Base-by-base conservation (phyloP, 345 rosid genomes). In the Camelina sativa region DNA sequence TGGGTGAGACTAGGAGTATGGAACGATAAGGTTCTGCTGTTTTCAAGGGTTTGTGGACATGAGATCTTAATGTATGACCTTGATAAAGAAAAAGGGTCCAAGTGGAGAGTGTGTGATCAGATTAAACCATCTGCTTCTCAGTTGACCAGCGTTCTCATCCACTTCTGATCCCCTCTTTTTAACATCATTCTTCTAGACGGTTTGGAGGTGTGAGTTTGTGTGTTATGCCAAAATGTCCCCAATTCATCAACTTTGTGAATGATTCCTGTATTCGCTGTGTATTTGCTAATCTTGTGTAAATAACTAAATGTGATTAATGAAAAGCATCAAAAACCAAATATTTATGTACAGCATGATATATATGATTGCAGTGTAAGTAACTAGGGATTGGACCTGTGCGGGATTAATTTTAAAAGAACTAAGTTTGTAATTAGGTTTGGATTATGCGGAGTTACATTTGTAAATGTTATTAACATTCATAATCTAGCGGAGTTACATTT, bases 51-150 rank as follows among this genome's bases (percentile, higher is more conserved):
- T 84, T 62, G 80, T 69, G 75, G 75, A 19, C 70, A 86, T 65
- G 76, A 62, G 11, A 88, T 93, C 4, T 76, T 89, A 73, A 25
- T 84, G 81, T 91, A 89, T 34, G 96, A 91, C 74, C 86, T 97
- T n/a, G 76, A 80, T 69, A 89, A 86, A 57, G 79, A 84, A 8
- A 79, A 82, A 0, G 93, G 95, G 2, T 85, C 86, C 8, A 90
- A 91, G 65, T 91, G 98, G 97, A 82, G 77, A 79, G 84, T 85
- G 71, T 87, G 86, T 61, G 79, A 76, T 43, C 73, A 79, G 63
- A 86, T 94, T 59, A 86, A 84, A 81, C 93, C 88, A 0, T 89
- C 93, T 7, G 96, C 91, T 7, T 55, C 79, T 63, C 92, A 93
- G 85, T 73, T 89, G 77, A 34, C 64, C 56, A 76, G 75, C 12